phyloP scores from a whole-genome alignment of 805 yeast species.

The Candida stauntonica region DNA sequence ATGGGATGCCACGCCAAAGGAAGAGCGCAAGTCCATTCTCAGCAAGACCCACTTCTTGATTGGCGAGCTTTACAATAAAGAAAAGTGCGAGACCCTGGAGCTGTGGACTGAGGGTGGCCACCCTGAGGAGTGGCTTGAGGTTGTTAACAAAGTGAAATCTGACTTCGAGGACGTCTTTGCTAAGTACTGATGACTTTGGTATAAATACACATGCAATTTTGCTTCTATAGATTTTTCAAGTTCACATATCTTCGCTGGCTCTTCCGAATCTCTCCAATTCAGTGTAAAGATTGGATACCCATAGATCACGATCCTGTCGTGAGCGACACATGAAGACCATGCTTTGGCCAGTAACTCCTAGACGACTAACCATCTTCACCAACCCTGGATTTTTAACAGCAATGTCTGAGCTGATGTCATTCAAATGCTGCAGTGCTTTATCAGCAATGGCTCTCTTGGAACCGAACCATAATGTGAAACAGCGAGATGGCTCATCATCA shows the following conservation, averaged over 20 bases:
- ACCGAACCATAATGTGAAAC: conserved; percentile 85
- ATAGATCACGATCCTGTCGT: conserved; percentile 73
- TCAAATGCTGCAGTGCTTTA: conserved; percentile 1
- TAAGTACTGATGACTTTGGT: not conserved
- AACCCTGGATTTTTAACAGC: conserved; percentile 38
- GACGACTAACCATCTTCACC: conserved; percentile 41
- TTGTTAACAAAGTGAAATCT: not conserved
- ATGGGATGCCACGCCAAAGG: conserved; percentile 1
- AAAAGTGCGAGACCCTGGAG: conserved; percentile 3
- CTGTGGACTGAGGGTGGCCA: conserved; percentile 6
- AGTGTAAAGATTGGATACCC: conserved; percentile 52
- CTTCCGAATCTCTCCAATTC: conserved; percentile 32
- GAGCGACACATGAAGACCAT: conserved; percentile 79
- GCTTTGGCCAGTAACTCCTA: conserved; percentile 65
- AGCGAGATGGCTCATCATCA: conserved; percentile 70
- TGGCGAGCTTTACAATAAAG: not conserved
- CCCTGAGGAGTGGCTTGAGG: conserved; percentile 1
- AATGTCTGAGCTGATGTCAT: not conserved
- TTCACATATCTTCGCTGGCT: no score
- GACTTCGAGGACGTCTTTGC: not conserved
- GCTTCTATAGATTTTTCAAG: no score
- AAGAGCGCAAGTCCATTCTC: not conserved
- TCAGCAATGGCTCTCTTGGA: conserved; percentile 45
- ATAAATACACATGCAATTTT: not conserved
- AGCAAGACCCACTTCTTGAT: not conserved